phyloP scores from a whole-genome alignment of 2,329 filamentous ascomycete genomes.

The Nannizzia gypsea region DNA sequence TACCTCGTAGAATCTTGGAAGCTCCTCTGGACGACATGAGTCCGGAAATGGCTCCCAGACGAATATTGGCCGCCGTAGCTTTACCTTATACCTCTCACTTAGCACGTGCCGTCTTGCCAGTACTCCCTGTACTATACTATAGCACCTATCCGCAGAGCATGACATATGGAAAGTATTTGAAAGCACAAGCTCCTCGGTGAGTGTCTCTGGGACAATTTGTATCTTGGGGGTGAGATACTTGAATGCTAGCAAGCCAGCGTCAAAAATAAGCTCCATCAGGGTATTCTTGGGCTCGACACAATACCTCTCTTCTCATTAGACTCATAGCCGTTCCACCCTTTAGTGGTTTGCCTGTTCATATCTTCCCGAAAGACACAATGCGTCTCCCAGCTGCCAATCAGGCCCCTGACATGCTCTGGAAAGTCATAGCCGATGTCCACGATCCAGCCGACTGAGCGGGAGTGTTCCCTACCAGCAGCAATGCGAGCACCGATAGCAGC shows the following conservation, averaged over 20 bases:
- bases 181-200: conserved; percentile 54
- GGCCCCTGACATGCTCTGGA: conserved; percentile 50
- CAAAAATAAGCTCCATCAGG: neutral
- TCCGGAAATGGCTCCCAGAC: conserved; percentile 96
- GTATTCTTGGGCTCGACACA: conserved; percentile 11
- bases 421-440: conserved; percentile 86
- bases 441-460: conserved; percentile 71
- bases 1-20: conserved; percentile 42
- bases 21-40: conserved; percentile 59
- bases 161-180: conserved; percentile 78
- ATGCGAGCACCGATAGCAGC: conserved; percentile 79
- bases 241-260: conserved; percentile 47
- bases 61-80: conserved; percentile 52
- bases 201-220: conserved; percentile 60
- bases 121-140: conserved; percentile 63
- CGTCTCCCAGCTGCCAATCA: conserved; percentile 65
- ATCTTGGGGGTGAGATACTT: conserved; percentile 79
- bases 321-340: conserved; percentile 86
- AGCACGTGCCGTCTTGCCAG: conserved; percentile 39
- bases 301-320: conserved; percentile 51
- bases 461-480: conserved; percentile 58
- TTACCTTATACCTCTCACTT: conserved; percentile 18
- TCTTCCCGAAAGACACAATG: conserved; percentile 57
- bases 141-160: conserved; percentile 66
- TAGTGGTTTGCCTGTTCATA: conserved; percentile 61